phyloP scores from a whole-genome alignment of 352 stramenopile genomes.

The Globisporangium carolinianum region DNA sequence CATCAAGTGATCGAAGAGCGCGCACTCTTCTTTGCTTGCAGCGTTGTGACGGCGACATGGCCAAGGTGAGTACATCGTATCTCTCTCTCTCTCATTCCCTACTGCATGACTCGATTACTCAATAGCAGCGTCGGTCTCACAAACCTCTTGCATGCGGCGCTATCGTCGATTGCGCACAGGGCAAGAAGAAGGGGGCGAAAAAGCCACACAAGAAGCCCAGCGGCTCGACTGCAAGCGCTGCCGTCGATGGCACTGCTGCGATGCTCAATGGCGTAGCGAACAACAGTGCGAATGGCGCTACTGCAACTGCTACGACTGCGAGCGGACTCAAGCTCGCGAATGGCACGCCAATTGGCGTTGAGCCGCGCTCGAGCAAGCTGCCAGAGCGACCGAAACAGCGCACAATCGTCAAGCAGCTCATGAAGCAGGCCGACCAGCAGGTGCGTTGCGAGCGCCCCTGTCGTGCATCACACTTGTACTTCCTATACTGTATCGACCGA shows the following conservation, averaged over 20 bases:
- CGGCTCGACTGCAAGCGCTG: constrained; percentile 6
- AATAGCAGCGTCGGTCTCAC: too few relatives aligned
- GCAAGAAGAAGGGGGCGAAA: constrained; percentile 44
- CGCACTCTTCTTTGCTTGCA: too few relatives aligned
- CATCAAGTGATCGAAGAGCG: background rate
- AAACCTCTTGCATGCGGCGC: too few relatives aligned
- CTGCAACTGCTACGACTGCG: background rate
- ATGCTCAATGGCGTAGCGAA: constrained; percentile 2
- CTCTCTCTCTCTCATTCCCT: too few relatives aligned
- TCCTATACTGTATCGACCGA: too few relatives aligned
- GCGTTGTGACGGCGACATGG: too few relatives aligned
- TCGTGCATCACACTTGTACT: too few relatives aligned
- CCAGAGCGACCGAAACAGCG: constrained; percentile 39
- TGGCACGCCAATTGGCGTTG: constrained; percentile 6
- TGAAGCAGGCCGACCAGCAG: constrained; percentile 54
- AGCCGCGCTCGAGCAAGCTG: constrained; percentile 17
- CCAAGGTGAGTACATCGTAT: background rate
- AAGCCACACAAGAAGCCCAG: constrained; percentile 55
- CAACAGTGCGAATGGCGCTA: constrained; percentile 1
- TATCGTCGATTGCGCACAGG: background rate
- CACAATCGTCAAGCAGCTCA: constrained; percentile 44
- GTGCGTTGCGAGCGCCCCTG: too few relatives aligned
- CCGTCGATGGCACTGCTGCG: constrained; percentile 1
- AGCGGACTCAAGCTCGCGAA: constrained; percentile 6
- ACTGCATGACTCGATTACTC: too few relatives aligned